A percentile compares a stretch with the other conserved stretches of the same genome.
These are phyloP conservation scores for Pseudomicrostroma phylloplanum DNA, from an alignment of 1,284 basidiomycete genomes.

Conservation along the genomic window DNA sequence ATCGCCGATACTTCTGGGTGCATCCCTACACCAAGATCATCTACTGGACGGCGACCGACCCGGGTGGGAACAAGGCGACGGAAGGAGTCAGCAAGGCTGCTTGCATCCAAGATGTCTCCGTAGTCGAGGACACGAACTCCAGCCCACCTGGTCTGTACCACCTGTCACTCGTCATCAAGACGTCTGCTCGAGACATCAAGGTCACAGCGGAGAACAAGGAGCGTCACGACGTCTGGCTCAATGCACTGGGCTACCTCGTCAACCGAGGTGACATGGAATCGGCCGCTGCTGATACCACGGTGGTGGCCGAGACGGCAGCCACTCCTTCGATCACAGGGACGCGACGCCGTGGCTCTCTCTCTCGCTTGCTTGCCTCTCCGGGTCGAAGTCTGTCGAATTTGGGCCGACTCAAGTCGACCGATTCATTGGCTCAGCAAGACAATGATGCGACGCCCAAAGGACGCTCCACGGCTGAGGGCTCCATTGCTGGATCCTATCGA, in stretches of 20 bases:
- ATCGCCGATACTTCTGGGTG: constrained; percentile 97
- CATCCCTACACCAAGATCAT: constrained; percentile 97
- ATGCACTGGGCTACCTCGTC: constrained; percentile 51
- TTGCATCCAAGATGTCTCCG: constrained; percentile 86
- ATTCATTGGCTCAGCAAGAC: constrained; percentile 28
- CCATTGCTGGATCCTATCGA: constrained; percentile 44
- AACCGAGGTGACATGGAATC: constrained; percentile 18
- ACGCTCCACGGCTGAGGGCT: constrained; percentile 59
- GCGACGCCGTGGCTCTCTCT: constrained; percentile 47
- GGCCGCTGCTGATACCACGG: constrained; percentile 3
- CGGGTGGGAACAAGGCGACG: constrained; percentile 73
- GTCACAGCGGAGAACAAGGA: constrained; percentile 90
- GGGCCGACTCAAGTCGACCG: constrained; percentile 27
- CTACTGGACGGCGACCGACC: constrained; percentile 94
- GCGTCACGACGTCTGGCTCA: constrained; percentile 92
- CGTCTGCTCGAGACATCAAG: constrained; percentile 91
- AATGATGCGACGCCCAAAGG: constrained; percentile 62
- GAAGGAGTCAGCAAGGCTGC: constrained; percentile 96
- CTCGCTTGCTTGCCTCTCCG: constrained; percentile 32
- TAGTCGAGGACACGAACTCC: constrained; percentile 83
- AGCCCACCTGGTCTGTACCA: constrained; percentile 86
- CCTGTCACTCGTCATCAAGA: constrained; percentile 86
- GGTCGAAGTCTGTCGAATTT: constrained; percentile 45
- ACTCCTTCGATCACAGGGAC: constrained; percentile 50
- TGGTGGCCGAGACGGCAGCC: background rate